Conservation (phyloP, 2,329 filamentous ascomycete species). For the Myriosclerotinia duriaeana region DNA sequence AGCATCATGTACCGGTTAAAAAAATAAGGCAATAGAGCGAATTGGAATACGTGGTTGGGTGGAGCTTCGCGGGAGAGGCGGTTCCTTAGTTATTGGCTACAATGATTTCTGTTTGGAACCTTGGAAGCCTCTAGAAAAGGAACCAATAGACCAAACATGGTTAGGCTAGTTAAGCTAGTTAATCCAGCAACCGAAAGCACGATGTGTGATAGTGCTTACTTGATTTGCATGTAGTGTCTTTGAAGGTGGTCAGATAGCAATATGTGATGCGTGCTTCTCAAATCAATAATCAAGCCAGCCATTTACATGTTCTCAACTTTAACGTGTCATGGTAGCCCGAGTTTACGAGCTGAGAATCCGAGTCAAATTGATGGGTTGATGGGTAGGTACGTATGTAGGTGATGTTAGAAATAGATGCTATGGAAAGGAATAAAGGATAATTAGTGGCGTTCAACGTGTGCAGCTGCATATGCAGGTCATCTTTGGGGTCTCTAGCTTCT, state of each 20-base stretch:
- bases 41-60: conserved; percentile 2
- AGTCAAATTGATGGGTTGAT: neutral
- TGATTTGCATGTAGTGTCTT: conserved; percentile 4
- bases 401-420: conserved; percentile 1
- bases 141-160: neutral
- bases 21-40: neutral
- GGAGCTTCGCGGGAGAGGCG: conserved; percentile 1
- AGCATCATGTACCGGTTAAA: neutral
- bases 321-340: neutral
- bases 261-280: neutral
- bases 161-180: neutral
- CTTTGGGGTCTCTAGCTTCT: conserved; percentile 17
- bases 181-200: neutral
- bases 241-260: conserved; percentile 16
- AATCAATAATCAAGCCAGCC: conserved; percentile 1
- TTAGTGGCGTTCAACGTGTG: conserved; percentile 1
- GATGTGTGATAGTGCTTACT: conserved; percentile 19
- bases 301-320: neutral
- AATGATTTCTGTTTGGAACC: neutral
- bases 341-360: conserved; percentile 3
- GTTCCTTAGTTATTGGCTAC: conserved; percentile 9
- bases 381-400: conserved; percentile 5
- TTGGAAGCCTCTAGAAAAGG: conserved; percentile 1
- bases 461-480: conserved; percentile 21
- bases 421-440: neutral